A percentile compares a stretch with the other conserved stretches of the same genome.
phyloP scores from a whole-genome alignment of 2,329 filamentous ascomycete genomes.

The Huntiella bhutanensis region DNA sequence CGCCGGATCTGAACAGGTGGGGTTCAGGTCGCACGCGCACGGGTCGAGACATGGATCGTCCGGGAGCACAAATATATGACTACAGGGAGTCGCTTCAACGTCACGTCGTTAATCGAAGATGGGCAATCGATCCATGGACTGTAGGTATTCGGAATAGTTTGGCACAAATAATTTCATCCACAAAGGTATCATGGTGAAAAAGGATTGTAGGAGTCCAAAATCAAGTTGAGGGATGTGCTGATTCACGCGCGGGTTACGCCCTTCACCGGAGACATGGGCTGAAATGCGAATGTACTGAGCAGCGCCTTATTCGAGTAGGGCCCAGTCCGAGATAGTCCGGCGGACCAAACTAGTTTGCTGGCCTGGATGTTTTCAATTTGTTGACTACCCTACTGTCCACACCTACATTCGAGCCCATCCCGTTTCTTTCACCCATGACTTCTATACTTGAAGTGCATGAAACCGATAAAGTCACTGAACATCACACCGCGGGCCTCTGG shows the following conservation, averaged over 20 bases:
- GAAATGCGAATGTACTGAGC: conserved; percentile 49
- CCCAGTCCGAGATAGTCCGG: too few relatives aligned
- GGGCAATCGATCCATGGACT: conserved; percentile 20
- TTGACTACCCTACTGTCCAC: conserved; percentile 26
- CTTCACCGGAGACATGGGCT: conserved; percentile 48
- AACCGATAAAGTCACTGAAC: conserved; percentile 44
- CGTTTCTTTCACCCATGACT: conserved; percentile 41
- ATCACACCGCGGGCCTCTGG: conserved; percentile 42
- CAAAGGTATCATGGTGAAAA: conserved; percentile 50
- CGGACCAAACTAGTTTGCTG: conserved; percentile 28
- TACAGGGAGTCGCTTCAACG: too few relatives aligned
- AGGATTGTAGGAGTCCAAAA: conserved; percentile 45
- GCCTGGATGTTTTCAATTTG: conserved; percentile 44
- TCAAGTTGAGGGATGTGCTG: conserved; percentile 54
- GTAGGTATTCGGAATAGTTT: conserved; percentile 60
- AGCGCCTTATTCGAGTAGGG: conserved; percentile 34
- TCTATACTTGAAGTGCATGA: conserved; percentile 43
- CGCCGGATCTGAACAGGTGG: too few relatives aligned
- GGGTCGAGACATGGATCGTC: too few relatives aligned
- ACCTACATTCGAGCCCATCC: conserved; percentile 16
- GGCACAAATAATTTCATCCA: conserved; percentile 65
- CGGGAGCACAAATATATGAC: too few relatives aligned
- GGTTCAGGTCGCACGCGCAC: too few relatives aligned
- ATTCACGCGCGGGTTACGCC: conserved; percentile 57
- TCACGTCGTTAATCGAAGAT: too few relatives aligned